Percentiles rank a stretch among this genome's conserved stretches.
Conservation (phyloP, 768 basidiomycete species). For the button mushroom (Agaricus bisporus) region DNA sequence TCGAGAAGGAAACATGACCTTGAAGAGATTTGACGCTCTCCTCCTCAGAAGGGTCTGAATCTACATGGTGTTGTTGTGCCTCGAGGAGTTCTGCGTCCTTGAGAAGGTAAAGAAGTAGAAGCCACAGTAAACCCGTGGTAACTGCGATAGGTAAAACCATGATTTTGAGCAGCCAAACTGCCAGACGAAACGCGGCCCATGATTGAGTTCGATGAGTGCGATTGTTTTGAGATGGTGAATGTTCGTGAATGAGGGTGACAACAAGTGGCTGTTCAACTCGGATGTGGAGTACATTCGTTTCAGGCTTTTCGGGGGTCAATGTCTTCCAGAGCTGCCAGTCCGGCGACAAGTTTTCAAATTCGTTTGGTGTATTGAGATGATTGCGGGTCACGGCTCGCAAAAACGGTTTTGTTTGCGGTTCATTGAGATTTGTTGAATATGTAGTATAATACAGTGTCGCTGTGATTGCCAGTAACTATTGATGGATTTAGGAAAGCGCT, state of each 20-base stretch:
- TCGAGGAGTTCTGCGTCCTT: slow-evolving; percentile 91
- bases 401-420: slow-evolving; percentile 20
- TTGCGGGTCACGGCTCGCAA: slow-evolving; percentile 27
- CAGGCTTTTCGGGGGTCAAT: slow-evolving; percentile 62
- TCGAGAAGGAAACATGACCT: slow-evolving; percentile 48
- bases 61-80: slow-evolving; percentile 65
- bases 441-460: slow-evolving; percentile 72
- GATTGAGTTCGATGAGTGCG: slow-evolving; percentile 35
- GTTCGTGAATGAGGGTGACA: slow-evolving; percentile 54
- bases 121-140: slow-evolving; percentile 71
- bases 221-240: slow-evolving; percentile 18
- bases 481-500: slow-evolving; percentile 9
- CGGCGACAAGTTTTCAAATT: slow-evolving; percentile 28
- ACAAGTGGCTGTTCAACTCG: slow-evolving; percentile 78
- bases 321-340: slow-evolving; percentile 72
- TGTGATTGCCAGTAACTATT: slow-evolving; percentile 71
- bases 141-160: slow-evolving; percentile 78
- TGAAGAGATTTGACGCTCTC: slow-evolving; percentile 28
- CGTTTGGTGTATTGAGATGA: slow-evolving; percentile 20
- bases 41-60: slow-evolving; percentile 29
- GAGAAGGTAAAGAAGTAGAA: slow-evolving; percentile 76
- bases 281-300: slow-evolving; percentile 51
- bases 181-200: slow-evolving; percentile 43
- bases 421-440: slow-evolving; percentile 36
- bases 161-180: slow-evolving; percentile 77